Evolutionary conservation across 2,329 filamentous ascomycete genomes (phyloP), one percentile per base, ranked within the genome.

Genomic region (Corniculantispora saksenae): DNA sequence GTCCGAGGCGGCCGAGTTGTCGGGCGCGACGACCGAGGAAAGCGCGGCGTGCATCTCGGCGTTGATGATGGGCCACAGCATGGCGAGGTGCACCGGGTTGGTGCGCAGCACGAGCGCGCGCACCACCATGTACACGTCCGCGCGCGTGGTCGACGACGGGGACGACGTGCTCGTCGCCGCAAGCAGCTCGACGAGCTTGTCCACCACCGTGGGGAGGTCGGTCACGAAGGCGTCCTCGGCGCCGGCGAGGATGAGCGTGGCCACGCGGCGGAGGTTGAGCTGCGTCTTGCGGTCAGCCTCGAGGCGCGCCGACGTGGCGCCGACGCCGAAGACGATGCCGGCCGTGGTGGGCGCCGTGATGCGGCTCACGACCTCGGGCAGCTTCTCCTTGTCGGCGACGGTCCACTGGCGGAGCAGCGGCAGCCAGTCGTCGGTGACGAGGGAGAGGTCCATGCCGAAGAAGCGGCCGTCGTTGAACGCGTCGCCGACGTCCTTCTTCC

Each of bases 291-390:
- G 90, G 77, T 99, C 95, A 7, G 96, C 93, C 78, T 99, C 95
- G n/a, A 96, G 86, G 66, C 95, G 86, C 43, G 95, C 95, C 51
- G 94, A 96, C 25, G 92, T 93, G 8, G 95, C 95, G 13, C 96
- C 96, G 0, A 99, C 95, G n/a, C 95, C 95, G 73, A 99, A 99
- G 75, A 99, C 94, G 70, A 99, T 96, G 10, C 95, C 95, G 0
- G 96, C 95, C 17, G 94, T 94, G 1, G 94, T 93, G 7, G 95
- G 95, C 4, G 94, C 86, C 7, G 89, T 89, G 67, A 99, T 86
- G 23, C 93, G 90, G 45, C 86, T 83, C 10, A 98, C 79, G 4
- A 97, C 81, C 67, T 99, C 95, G 0, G 89, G 82, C 78, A 99
- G 85, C 55, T 91, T 88, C 63, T 97, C 94, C 78, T 97, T 97